Percentiles rank a stretch among this genome's conserved stretches.
These are phyloP conservation scores for Stereum hirsutum DNA, from an alignment of 1,284 basidiomycete genomes.

Conservation along the genomic window DNA sequence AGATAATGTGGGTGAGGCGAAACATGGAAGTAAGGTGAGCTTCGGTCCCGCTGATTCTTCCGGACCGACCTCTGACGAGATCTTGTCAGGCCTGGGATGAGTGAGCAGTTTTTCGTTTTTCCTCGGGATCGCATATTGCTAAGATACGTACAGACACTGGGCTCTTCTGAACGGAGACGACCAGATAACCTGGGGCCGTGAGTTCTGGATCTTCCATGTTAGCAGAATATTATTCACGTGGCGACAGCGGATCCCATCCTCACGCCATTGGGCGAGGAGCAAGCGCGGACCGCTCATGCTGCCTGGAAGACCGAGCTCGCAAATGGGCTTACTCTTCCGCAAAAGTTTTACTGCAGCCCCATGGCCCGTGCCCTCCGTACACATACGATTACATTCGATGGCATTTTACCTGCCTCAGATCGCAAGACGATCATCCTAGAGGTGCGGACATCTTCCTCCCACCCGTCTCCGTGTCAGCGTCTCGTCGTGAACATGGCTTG, in stretches of 20 bases:
- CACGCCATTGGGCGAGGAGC: conserved; percentile 54
- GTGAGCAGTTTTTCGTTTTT: conserved; percentile 24
- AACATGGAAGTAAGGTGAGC: conserved; percentile 58
- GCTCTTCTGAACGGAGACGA: conserved; percentile 63
- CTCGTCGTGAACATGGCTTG: too few relatives aligned
- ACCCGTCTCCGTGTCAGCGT: not conserved
- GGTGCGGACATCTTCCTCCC: conserved; percentile 11
- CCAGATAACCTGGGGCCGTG: conserved; percentile 72
- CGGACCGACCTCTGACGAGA: not conserved
- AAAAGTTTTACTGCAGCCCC: conserved; percentile 62
- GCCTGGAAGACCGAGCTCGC: conserved; percentile 53
- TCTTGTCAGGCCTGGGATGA: conserved; percentile 40
- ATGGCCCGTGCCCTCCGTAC: conserved; percentile 68
- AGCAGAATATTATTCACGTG: conserved; percentile 2
- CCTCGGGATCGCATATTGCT: not conserved
- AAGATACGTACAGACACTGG: conserved; percentile 42
- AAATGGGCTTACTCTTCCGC: conserved; percentile 49
- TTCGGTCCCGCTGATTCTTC: not conserved
- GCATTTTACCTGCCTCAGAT: conserved; percentile 11
- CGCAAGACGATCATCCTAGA: conserved; percentile 20
- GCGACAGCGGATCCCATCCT: conserved; percentile 63
- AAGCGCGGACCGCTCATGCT: conserved; percentile 46
- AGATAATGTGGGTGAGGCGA: conserved; percentile 69
- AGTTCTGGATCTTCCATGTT: conserved; percentile 20
- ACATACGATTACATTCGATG: conserved; percentile 52